Evolutionary conservation across 78 protist genomes (phyloP), one percentile per base, ranked within the genome.

Genomic region (Diacronema lutheri): DNA sequence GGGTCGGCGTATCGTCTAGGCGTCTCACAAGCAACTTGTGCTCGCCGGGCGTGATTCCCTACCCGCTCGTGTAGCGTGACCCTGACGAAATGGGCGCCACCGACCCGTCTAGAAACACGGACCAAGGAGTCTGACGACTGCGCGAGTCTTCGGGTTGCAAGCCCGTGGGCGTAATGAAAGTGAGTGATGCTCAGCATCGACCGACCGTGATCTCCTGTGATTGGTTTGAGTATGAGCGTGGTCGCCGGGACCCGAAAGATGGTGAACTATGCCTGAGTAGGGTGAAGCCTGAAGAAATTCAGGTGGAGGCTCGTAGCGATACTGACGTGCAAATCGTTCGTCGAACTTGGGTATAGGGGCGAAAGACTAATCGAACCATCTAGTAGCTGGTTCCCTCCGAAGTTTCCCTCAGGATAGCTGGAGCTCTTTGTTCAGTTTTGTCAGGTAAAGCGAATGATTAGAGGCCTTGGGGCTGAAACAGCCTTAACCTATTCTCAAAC

Each of bases 21-120:
- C n/a, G 50, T 65, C 20, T 65, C 33, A 3, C 44, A 33, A 65
- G 72, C 44, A 65, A n/a, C 35, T 33, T 65, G 72, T n/a, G 44
- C 7, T 65, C 35, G 72, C 33, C 72, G 20, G 7, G 14, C 20
- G 72, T 6, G 7, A 33, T 7, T 3, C 72, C 7, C 7, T 7
- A 35, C 20, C 35, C 72, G n/a, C 72, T 3, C 33, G 20, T n/a
- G 3, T 35, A 65, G 72, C 72, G 44, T 65, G 72, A 33, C 72
- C 72, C 35, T 89, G 89, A 50, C 84, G 76, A 55, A 83, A 86
- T 44, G 90, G 72, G n/a, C 50, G 44, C 72, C 66, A 88, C 41
- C 82, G 94, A 64, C 94, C 96, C 96, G 96, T 94, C 96, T 94
- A 92, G 95, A 95, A 95, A 95, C 97, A 95, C 95, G 97, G 97